Conservation (phyloP, 805 yeast genomes). For the Yamadazyma akitaensis region DNA sequence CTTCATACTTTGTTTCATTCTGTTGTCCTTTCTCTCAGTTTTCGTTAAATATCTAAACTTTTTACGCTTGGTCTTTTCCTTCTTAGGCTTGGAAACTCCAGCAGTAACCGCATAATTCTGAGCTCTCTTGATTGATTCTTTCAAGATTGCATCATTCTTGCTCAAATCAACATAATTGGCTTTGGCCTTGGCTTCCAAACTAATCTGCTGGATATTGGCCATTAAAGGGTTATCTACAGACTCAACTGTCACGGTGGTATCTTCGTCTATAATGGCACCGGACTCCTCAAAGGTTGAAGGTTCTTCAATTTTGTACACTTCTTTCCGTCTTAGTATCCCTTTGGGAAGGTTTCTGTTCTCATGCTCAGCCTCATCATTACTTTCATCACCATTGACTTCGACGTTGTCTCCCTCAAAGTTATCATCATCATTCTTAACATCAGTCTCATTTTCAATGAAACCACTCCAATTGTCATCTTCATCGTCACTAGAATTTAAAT, state of each 20-base stretch:
- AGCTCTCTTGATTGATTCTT: constrained; percentile 74
- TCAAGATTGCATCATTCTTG: constrained; percentile 65
- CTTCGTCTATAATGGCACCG: constrained; percentile 43
- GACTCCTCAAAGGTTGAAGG: constrained; percentile 17
- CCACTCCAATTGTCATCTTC: constrained; percentile 42
- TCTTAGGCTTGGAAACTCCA: constrained; percentile 45
- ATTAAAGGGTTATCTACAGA: constrained; percentile 43
- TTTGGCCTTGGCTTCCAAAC: constrained; percentile 47
- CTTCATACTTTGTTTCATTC: constrained; percentile 28
- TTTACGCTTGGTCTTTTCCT: constrained; percentile 35
- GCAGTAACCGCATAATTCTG: constrained; percentile 72
- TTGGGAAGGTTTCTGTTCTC: constrained; percentile 14
- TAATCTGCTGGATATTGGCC: constrained; percentile 29
- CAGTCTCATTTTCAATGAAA: constrained; percentile 22
- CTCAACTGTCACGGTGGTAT: constrained; percentile 42
- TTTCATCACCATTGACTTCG: constrained; percentile 17
- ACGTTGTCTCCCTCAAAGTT: constrained; percentile 1
- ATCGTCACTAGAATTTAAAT: constrained; percentile 16
- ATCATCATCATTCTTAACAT: constrained; percentile 17
- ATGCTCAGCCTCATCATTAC: constrained; percentile 10
- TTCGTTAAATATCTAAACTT: constrained; percentile 88
- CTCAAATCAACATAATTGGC: constrained; percentile 69
- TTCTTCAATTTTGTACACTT: constrained; percentile 31
- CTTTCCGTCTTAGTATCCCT: constrained; percentile 47
- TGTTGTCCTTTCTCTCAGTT: constrained; percentile 60